Conservation (phyloP, 2,329 filamentous ascomycete genomes). For the Drechslerella dactyloides region DNA sequence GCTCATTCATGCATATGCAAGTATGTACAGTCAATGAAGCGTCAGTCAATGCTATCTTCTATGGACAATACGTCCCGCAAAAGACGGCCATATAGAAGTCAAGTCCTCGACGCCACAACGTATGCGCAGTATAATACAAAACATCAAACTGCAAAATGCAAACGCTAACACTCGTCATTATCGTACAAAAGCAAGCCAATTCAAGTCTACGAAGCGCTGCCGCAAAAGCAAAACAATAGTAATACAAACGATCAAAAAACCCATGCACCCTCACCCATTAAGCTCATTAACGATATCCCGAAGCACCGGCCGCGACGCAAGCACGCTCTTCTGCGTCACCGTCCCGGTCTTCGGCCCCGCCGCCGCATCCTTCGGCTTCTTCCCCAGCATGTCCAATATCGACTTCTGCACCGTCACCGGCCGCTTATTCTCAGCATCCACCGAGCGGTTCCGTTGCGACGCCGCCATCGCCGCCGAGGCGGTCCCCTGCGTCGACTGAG, state of each 20-base stretch:
- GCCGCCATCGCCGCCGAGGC: slow-evolving; percentile 51
- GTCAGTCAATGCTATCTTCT: not conserved
- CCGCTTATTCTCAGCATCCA: slow-evolving; percentile 52
- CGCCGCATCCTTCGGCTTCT: slow-evolving; percentile 46
- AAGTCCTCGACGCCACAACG: not conserved
- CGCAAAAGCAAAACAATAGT: not conserved
- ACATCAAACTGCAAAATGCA: not conserved
- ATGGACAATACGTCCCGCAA: too few species aligned
- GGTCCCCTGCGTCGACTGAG: slow-evolving; percentile 59
- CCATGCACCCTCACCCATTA: too few species aligned
- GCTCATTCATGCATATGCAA: too few species aligned
- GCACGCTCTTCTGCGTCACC: slow-evolving; percentile 65
- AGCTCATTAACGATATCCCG: slow-evolving; percentile 79
- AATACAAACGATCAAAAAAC: slow-evolving; percentile 10
- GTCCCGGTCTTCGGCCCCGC: slow-evolving; percentile 54
- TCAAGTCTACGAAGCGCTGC: not conserved
- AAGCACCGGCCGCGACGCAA: slow-evolving; percentile 71
- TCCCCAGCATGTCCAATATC: slow-evolving; percentile 49
- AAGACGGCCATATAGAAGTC: too few species aligned
- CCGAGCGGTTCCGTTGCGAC: slow-evolving; percentile 53
- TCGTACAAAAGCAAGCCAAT: not conserved
- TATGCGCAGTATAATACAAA: not conserved
- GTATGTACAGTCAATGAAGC: too few species aligned
- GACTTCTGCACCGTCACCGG: slow-evolving; percentile 39
- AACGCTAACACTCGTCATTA: not conserved